phyloP scores from a whole-genome alignment of 2,329 filamentous ascomycete genomes.

The Tolypocladium amazonense region DNA sequence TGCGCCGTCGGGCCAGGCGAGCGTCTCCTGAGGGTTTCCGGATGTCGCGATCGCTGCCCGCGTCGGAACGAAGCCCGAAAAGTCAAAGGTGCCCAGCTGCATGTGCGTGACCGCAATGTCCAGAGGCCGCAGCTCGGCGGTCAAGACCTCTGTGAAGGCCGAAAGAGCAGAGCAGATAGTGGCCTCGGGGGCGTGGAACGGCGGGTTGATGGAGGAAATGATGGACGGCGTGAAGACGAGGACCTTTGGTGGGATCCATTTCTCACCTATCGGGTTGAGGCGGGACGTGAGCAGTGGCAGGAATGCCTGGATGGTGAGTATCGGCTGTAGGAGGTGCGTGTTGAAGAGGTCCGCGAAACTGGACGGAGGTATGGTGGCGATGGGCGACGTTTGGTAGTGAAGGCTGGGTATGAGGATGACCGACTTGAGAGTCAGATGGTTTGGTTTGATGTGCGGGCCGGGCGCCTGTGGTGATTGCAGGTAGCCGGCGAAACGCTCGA shows the following conservation, averaged over 20 bases:
- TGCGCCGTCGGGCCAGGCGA: constrained; percentile 53
- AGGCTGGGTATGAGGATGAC: constrained; percentile 75
- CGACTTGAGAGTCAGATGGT: constrained; percentile 66
- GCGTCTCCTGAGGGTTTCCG: constrained; percentile 33
- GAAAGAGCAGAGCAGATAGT: constrained; percentile 79
- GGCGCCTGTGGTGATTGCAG: constrained; percentile 67
- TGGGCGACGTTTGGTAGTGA: constrained; percentile 70
- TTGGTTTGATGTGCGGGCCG: constrained; percentile 63
- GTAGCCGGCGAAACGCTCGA: constrained; percentile 60
- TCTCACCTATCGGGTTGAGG: constrained; percentile 39
- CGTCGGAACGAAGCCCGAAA: constrained; percentile 51
- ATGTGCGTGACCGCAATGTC: constrained; percentile 75
- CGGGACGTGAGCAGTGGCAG: constrained; percentile 64
- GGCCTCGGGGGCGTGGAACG: constrained; percentile 77
- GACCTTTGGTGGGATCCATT: constrained; percentile 51
- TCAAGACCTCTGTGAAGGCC: constrained; percentile 71
- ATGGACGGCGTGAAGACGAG: constrained; percentile 72
- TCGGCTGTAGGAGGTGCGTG: constrained; percentile 80
- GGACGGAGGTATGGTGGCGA: constrained; percentile 75
- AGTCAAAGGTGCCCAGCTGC: constrained; percentile 85
- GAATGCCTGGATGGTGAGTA: constrained; percentile 81
- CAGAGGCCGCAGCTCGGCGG: constrained; percentile 67
- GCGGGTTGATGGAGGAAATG: constrained; percentile 66
- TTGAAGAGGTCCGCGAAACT: constrained; percentile 86
- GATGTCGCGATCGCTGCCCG: constrained; percentile 24